phyloP scores from a whole-genome alignment of 352 stramenopile genomes.

The Saprolegnia diclina region DNA sequence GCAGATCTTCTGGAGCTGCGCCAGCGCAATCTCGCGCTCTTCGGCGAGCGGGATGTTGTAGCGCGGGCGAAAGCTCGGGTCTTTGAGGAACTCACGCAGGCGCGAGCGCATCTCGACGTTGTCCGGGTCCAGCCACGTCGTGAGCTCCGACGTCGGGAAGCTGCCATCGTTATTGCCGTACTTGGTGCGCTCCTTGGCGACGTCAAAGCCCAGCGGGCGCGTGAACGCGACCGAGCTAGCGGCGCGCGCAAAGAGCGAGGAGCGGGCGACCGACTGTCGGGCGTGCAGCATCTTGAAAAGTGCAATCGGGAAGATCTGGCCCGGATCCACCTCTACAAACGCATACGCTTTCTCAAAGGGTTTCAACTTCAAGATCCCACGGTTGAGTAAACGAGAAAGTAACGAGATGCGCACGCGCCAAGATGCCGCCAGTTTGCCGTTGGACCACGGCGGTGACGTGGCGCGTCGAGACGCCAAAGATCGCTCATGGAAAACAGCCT shows the following conservation, averaged over 20 bases:
- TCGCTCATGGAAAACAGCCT: too few relatives aligned
- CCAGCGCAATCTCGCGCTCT: constrained; percentile 26
- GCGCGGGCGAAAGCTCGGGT: constrained; percentile 20
- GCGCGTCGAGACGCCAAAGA: too few relatives aligned
- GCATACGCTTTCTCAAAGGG: background rate
- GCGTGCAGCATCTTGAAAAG: constrained; percentile 7
- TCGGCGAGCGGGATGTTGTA: constrained; percentile 27
- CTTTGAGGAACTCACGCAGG: constrained; percentile 20
- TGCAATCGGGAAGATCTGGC: background rate
- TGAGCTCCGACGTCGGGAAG: constrained; percentile 20
- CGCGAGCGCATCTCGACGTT: constrained; percentile 22
- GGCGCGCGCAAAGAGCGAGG: background rate
- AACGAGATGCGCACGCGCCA: background rate
- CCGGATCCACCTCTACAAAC: background rate
- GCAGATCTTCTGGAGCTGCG: constrained; percentile 25
- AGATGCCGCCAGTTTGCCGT: too few relatives aligned
- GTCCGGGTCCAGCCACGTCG: constrained; percentile 25
- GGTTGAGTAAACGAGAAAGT: background rate
- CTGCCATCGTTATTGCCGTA: constrained; percentile 15
- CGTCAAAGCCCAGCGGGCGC: constrained; percentile 26
- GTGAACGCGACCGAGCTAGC: constrained; percentile 17
- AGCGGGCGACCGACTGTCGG: constrained; percentile 2
- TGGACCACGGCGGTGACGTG: too few relatives aligned
- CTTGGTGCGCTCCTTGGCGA: constrained; percentile 26
- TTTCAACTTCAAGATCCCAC: background rate